Conservation (phyloP, 2,329 filamentous ascomycete species). For the Sclerotinia subarctica region DNA sequence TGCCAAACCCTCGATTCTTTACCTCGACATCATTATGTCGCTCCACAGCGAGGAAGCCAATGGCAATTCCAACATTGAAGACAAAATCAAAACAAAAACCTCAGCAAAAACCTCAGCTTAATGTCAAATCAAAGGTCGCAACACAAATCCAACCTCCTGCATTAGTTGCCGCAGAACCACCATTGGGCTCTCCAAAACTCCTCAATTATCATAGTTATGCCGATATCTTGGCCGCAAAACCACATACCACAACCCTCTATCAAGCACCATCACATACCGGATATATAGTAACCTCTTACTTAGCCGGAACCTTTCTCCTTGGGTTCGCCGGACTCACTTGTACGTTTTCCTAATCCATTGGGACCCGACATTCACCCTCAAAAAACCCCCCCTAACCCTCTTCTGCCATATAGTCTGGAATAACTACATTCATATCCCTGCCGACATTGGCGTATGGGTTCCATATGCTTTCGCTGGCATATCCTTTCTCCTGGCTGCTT, state of each 20-base stretch:
- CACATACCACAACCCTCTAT: constrained; percentile 60
- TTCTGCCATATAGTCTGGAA: constrained; percentile 37
- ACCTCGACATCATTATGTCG: constrained; percentile 27
- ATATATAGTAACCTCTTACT: constrained; percentile 60
- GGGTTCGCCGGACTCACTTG: constrained; percentile 51
- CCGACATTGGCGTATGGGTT: constrained; percentile 55
- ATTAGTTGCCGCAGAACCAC: not conserved
- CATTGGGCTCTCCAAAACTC: not conserved
- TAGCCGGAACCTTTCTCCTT: constrained; percentile 53
- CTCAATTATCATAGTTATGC: constrained; percentile 46
- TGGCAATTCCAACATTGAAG: constrained; percentile 1
- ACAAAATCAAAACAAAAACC: constrained; percentile 13
- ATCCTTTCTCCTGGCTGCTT: constrained; percentile 56
- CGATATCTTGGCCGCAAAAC: constrained; percentile 52
- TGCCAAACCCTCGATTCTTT: constrained; percentile 26
- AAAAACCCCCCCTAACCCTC: not conserved
- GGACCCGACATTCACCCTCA: not conserved
- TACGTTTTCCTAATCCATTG: constrained; percentile 1
- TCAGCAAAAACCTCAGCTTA: constrained; percentile 13
- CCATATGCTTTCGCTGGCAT: constrained; percentile 55
- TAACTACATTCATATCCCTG: constrained; percentile 49
- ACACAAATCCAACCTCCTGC: constrained; percentile 3
- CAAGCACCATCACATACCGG: constrained; percentile 61
- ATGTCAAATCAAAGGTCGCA: not conserved
- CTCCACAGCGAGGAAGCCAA: constrained; percentile 25